A percentile compares a stretch with the other conserved stretches of the same genome.
Conservation (phyloP, 139 green algal species). For the Parachlorella kessleri region DNA sequence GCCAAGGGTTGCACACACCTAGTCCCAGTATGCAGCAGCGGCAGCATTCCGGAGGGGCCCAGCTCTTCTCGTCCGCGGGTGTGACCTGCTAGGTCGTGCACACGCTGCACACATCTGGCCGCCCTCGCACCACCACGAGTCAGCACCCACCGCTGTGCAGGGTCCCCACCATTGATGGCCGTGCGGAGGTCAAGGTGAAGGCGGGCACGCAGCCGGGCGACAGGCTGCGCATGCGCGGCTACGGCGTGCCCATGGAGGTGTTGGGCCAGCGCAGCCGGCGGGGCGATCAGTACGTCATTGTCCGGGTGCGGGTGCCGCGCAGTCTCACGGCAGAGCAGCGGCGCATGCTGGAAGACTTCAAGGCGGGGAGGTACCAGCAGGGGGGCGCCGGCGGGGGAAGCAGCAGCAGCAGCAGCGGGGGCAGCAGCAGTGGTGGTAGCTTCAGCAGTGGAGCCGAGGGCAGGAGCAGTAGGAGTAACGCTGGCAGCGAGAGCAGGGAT, state of each 20-base stretch:
- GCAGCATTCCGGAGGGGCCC: too few species aligned
- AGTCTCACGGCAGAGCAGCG: conserved; percentile 8
- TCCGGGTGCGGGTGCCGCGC: conserved; percentile 37
- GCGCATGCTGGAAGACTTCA: conserved; percentile 15
- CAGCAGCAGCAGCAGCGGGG: not conserved
- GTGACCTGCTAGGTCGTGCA: too few species aligned
- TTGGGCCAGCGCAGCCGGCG: conserved; percentile 23
- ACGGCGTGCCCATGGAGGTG: conserved; percentile 55
- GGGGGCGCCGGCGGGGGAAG: too few species aligned
- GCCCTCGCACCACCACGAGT: too few species aligned
- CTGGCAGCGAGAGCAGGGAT: not conserved
- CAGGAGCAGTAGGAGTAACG: too few species aligned
- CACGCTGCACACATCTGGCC: not conserved
- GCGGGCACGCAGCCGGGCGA: conserved; percentile 66
- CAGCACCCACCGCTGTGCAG: conserved; percentile 5
- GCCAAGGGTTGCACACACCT: too few species aligned
- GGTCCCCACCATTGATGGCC: conserved; percentile 67
- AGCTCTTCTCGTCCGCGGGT: too few species aligned
- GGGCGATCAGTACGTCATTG: conserved; percentile 69
- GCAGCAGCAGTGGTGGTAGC: not conserved
- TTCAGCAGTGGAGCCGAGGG: too few species aligned
- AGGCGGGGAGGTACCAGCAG: not conserved
- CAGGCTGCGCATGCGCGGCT: conserved; percentile 65
- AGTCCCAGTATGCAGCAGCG: too few species aligned
- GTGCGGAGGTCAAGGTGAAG: conserved; percentile 50